Conservation (phyloP, 2,329 filamentous ascomycete species). For the Fusarium sp. region DNA sequence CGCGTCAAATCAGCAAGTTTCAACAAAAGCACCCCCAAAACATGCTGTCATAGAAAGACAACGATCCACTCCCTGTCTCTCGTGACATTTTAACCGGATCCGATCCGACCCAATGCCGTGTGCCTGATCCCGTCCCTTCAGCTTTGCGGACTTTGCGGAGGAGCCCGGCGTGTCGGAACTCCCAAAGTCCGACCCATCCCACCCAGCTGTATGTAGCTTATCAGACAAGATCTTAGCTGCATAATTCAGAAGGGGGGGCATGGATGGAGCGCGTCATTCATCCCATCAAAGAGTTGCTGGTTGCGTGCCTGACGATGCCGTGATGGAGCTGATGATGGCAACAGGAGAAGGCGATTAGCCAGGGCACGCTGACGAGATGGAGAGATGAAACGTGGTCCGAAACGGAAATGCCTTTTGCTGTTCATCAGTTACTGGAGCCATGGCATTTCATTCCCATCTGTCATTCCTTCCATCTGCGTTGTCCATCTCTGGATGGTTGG, state of each 20-base stretch:
- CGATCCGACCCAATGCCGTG: not conserved
- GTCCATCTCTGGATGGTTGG: constrained; percentile 14
- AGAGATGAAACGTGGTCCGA: not conserved
- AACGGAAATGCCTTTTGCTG: not conserved
- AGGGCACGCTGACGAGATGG: not conserved
- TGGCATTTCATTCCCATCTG: not conserved
- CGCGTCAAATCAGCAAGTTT: not conserved
- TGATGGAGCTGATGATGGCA: constrained; percentile 4
- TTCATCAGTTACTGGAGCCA: constrained; percentile 5
- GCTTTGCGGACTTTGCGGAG: constrained; percentile 28
- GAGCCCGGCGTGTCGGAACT: constrained; percentile 1
- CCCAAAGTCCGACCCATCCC: constrained; percentile 20
- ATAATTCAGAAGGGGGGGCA: constrained; percentile 14
- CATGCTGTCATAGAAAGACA: constrained; percentile 5
- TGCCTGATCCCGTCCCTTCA: constrained; percentile 3
- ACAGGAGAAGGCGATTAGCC: not conserved
- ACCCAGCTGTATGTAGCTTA: constrained; percentile 34
- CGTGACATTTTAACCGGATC: not conserved
- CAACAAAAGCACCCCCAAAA: not conserved
- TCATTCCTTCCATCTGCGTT: constrained; percentile 12
- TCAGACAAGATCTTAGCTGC: constrained; percentile 36
- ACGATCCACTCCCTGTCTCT: not conserved
- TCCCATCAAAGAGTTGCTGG: constrained; percentile 10
- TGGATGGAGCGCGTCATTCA: constrained; percentile 33
- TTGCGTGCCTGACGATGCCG: constrained; percentile 17